Conservation (phyloP, 208 protist species). For the Crithidia acanthocephali region DNA sequence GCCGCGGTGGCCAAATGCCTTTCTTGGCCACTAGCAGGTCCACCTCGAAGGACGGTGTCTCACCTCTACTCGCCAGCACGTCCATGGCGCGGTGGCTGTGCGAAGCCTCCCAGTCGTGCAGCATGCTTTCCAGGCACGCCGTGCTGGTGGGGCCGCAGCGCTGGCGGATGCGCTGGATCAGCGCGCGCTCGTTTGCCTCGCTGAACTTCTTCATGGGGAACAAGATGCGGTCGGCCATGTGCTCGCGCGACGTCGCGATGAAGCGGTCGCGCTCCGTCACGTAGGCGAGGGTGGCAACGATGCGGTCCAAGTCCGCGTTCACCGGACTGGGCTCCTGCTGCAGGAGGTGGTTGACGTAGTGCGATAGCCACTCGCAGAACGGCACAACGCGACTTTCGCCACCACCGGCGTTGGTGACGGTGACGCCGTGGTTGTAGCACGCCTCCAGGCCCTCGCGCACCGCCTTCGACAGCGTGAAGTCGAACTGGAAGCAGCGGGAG, state of each 20-base stretch:
- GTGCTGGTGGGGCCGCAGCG: conserved; percentile 75
- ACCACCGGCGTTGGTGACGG: conserved; percentile 26
- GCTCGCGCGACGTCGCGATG: conserved; percentile 71
- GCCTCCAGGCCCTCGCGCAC: conserved; percentile 73
- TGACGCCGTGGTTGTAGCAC: conserved; percentile 61
- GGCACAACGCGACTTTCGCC: conserved; percentile 32
- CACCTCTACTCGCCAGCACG: conserved; percentile 37
- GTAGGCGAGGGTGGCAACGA: conserved; percentile 69
- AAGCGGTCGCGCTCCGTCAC: conserved; percentile 82
- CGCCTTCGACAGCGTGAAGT: conserved; percentile 71
- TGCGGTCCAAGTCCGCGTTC: conserved; percentile 60
- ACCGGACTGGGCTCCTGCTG: conserved; percentile 42
- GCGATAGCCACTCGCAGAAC: conserved; percentile 80
- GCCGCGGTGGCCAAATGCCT: conserved; percentile 76
- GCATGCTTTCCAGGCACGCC: conserved; percentile 86
- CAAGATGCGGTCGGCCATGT: conserved; percentile 82
- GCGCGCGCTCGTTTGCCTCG: conserved; percentile 62
- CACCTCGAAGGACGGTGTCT: conserved; percentile 48
- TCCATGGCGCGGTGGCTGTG: conserved; percentile 54
- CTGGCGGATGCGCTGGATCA: conserved; percentile 75
- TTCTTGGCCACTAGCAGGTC: conserved; percentile 74
- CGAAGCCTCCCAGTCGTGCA: conserved; percentile 74
- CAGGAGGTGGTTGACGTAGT: conserved; percentile 78
- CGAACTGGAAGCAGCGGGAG: conserved; percentile 61
- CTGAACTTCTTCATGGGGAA: conserved; percentile 65